Base-by-base conservation (phyloP, 2,329 filamentous ascomycete genomes). In the Aspergillus costaricaensis region DNA sequence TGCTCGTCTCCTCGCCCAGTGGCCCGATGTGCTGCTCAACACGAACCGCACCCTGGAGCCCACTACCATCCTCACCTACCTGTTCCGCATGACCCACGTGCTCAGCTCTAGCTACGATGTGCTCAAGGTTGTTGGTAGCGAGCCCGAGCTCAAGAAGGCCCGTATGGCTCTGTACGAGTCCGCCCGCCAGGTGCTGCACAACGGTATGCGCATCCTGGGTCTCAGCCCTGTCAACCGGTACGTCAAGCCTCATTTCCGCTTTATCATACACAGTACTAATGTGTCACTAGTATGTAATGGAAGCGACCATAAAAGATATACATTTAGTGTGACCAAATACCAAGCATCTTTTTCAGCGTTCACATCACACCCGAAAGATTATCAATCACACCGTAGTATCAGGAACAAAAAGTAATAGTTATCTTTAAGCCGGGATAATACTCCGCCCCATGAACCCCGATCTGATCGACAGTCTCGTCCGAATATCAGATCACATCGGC, bases 41-140 rank as follows among this genome's bases (percentile, higher is more conserved):
- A 87, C 87, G 0, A 78, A 84, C 72, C 88, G 85, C 76, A 88
- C 85, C 0, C 82, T 87, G n/a, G 88, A 90, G 68, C 87, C 88
- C 0, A 82, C 86, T 2, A 88, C 86, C 0, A 82, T 89, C n/a
- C 76, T 90, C 27, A 85, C 82, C 1, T 90, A 90, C 68, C 76
- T 90, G 48, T 88, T 88, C 80, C 85, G 85, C 76, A 86, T 88
- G 83, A 83, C 85, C 15, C 86, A 88, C 73, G 78, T 82, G 65
- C 74, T 88, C 57, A 86, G 82, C 71, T 85, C 82, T 17, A 84
- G 84, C 66, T 88, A 88, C 72, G 86, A 88, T 67, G 81, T 85
- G 59, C 77, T 88, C 60, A 84, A 86, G 70, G 85, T 88, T 30
- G 80, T 88, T 51, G 84, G 84, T 51, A 84, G 82, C 52, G 86